Evolutionary conservation across 768 basidiomycete genomes (phyloP).

Genomic region (Psilocybe azurescens): DNA sequence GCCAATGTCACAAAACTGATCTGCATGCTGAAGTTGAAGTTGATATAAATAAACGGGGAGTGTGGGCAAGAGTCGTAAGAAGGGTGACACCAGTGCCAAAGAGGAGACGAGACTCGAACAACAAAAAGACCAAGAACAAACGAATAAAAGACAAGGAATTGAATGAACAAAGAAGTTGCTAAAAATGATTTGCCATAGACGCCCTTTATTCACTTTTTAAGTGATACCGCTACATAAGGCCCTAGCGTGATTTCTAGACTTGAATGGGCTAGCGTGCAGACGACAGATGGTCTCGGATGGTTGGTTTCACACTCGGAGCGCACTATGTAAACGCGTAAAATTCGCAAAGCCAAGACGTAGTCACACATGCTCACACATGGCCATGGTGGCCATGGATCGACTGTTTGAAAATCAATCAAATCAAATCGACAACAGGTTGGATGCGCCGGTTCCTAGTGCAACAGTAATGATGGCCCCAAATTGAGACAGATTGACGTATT

Average conservation of each 20-base stretch:
- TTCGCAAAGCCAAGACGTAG: not conserved
- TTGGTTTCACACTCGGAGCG: not conserved
- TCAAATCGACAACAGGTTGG: not conserved
- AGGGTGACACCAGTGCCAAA: constrained; percentile 23
- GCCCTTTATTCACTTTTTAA: not conserved
- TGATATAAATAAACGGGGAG: constrained; percentile 12
- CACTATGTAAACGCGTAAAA: not conserved
- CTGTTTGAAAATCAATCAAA: not conserved
- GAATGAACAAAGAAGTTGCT: not conserved
- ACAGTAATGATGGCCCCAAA: not conserved
- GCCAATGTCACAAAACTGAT: constrained; percentile 39
- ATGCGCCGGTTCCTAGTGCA: not conserved
- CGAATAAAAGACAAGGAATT: constrained; percentile 4
- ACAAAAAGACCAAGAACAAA: constrained; percentile 3
- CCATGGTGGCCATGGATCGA: not conserved
- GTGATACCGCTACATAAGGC: not conserved
- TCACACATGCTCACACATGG: not conserved
- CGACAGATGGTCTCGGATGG: not conserved
- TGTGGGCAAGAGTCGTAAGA: constrained; percentile 4
- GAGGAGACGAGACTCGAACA: constrained; percentile 6
- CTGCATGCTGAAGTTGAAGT: constrained; percentile 37
- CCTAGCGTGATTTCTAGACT: not conserved
- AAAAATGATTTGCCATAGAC: not conserved
- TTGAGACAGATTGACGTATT: not conserved
- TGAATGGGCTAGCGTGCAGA: no score